phyloP scores from a whole-genome alignment of 2,329 filamentous ascomycete species.

The Colletotrichum sidae region DNA sequence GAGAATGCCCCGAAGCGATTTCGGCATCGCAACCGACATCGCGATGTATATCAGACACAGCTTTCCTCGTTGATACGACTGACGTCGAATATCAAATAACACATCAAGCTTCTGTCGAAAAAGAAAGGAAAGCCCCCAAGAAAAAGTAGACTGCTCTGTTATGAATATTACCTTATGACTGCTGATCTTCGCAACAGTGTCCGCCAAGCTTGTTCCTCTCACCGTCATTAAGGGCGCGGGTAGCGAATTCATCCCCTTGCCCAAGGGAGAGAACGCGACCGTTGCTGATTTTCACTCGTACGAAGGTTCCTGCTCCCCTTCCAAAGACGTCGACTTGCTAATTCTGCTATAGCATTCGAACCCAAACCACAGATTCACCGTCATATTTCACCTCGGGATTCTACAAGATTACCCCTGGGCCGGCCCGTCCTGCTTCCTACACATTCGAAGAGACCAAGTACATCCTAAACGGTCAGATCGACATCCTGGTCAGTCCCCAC shows the following conservation, averaged over 20 bases:
- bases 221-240: slow-evolving; percentile 36
- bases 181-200: slow-evolving; percentile 11
- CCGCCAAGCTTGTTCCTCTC: slow-evolving; percentile 30
- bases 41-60: too few relatives aligned
- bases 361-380: slow-evolving; percentile 17
- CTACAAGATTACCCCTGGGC: slow-evolving; percentile 36
- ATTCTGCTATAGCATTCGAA: slow-evolving; percentile 14
- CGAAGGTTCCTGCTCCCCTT: background rate
- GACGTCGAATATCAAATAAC: too few relatives aligned
- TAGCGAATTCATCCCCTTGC: slow-evolving; percentile 31
- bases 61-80: too few relatives aligned
- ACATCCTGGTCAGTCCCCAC: slow-evolving; percentile 10
- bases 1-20: too few relatives aligned
- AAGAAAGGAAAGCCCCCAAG: too few relatives aligned
- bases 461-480: slow-evolving; percentile 37
- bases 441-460: slow-evolving; percentile 46
- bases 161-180: background rate
- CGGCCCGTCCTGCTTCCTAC: slow-evolving; percentile 26
- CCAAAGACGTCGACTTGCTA: background rate
- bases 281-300: slow-evolving; percentile 36
- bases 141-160: too few relatives aligned
- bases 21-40: too few relatives aligned
- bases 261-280: slow-evolving; percentile 32
- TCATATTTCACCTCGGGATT: slow-evolving; percentile 18
- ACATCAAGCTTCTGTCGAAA: too few relatives aligned